These are phyloP conservation scores for Leishmania gerbilli DNA, from an alignment of 208 protist species.

Conservation along the genomic window DNA sequence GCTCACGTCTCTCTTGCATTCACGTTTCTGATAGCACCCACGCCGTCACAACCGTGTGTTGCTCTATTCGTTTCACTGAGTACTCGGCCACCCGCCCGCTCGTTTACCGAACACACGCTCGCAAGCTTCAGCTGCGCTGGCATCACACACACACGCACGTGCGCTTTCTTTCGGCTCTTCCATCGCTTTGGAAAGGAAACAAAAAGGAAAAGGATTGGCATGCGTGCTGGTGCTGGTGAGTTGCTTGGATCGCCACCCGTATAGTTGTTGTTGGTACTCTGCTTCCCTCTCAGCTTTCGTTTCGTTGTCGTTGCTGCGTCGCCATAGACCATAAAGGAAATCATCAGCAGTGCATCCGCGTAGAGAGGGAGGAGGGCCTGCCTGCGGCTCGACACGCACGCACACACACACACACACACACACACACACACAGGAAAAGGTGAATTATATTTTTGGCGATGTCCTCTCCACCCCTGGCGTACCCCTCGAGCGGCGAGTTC, in stretches of 20 bases:
- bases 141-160: not conserved
- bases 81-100: not conserved
- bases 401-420: not conserved
- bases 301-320: too few relatives aligned
- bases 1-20: not conserved
- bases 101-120: not conserved
- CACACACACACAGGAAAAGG: not conserved
- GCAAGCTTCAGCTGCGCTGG: not conserved
- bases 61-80: not conserved
- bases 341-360: too few relatives aligned
- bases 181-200: too few relatives aligned
- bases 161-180: not conserved
- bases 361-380: not conserved
- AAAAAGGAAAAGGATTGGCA: too few relatives aligned
- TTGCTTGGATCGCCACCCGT: too few relatives aligned
- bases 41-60: not conserved
- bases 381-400: not conserved
- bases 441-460: not conserved
- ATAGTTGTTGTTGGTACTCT: not conserved
- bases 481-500: constrained; percentile 51
- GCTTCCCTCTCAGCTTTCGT: not conserved
- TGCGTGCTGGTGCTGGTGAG: too few relatives aligned
- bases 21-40: not conserved
- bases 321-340: not conserved
- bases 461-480: constrained; percentile 24